Percentiles rank a stretch among this genome's conserved stretches.
phyloP scores from a whole-genome alignment of 192 early-diverging fungal genomes.

The Cetraspora pellucida region DNA sequence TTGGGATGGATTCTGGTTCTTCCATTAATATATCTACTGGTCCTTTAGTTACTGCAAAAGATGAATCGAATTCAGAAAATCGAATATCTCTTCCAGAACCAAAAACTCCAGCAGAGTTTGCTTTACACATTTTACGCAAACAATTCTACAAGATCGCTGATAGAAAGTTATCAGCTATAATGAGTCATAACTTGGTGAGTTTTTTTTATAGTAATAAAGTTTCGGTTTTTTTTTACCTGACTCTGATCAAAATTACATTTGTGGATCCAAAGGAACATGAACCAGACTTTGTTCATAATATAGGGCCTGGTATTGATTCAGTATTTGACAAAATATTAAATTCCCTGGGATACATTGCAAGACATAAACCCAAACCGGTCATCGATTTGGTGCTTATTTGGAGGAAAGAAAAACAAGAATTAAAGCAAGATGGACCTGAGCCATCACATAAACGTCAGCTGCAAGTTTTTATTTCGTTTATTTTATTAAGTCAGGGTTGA shows the following conservation, averaged over 20 bases:
- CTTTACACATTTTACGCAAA: conserved; percentile 55
- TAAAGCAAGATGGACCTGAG: conserved; percentile 43
- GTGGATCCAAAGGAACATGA: conserved; percentile 53
- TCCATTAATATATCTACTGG: too few relatives aligned
- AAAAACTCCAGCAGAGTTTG: conserved; percentile 58
- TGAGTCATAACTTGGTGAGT: conserved; percentile 45
- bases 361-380: conserved; percentile 83
- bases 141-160: conserved; percentile 65
- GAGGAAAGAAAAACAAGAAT: conserved; percentile 69
- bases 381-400: conserved; percentile 78
- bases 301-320: conserved; percentile 70
- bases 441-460: conserved; percentile 35
- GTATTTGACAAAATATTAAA: conserved; percentile 80
- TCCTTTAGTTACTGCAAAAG: background rate
- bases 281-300: conserved; percentile 57
- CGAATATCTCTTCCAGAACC: conserved; percentile 34
- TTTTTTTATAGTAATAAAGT: background rate
- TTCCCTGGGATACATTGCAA: conserved; percentile 78
- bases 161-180: conserved; percentile 52
- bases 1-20: too few relatives aligned
- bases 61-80: background rate
- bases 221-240: conserved; percentile 1
- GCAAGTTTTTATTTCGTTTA: background rate
- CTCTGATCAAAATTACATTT: background rate
- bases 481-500: background rate